phyloP scores from a whole-genome alignment of 2,329 filamentous ascomycete genomes.

The Colletotrichum sp. region DNA sequence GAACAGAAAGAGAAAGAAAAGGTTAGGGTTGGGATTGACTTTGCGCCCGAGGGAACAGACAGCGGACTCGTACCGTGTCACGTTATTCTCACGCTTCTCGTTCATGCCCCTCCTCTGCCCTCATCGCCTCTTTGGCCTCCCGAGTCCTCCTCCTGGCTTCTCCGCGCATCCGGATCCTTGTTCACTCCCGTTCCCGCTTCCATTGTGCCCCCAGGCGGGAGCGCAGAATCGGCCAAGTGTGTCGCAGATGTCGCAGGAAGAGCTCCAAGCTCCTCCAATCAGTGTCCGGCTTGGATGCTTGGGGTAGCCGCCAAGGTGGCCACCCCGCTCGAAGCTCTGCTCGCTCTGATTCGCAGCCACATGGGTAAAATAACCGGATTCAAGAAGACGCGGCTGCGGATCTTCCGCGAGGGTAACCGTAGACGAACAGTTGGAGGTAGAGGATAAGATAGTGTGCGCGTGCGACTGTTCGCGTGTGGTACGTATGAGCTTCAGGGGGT shows the following conservation, averaged over 20 bases:
- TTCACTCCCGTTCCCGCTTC: not conserved
- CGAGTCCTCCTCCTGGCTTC: not conserved
- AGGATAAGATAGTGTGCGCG: not conserved
- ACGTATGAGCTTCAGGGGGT: not conserved
- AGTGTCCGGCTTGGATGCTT: not conserved
- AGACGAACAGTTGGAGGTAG: not conserved
- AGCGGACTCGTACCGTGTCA: conserved; percentile 2
- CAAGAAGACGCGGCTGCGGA: not conserved
- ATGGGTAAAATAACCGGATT: conserved; percentile 1
- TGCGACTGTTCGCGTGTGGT: not conserved
- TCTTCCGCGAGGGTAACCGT: not conserved
- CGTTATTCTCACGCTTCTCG: not conserved
- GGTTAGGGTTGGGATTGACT: conserved; percentile 16
- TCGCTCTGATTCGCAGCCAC: not conserved
- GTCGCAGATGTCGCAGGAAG: conserved; percentile 15
- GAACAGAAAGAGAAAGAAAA: not conserved
- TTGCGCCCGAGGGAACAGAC: conserved; percentile 7
- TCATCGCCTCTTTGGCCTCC: conserved; percentile 1
- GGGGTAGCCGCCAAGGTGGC: conserved; percentile 5
- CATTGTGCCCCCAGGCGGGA: conserved; percentile 1
- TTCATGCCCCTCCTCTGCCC: not conserved
- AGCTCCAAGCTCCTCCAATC: conserved; percentile 20
- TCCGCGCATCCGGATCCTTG: conserved; percentile 16
- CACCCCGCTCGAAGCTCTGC: conserved; percentile 1
- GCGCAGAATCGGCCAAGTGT: conserved; percentile 18